A percentile compares a stretch with the other conserved stretches of the same genome.
phyloP scores from a whole-genome alignment of 2,329 filamentous ascomycete genomes.

The Neurospora sp. region DNA sequence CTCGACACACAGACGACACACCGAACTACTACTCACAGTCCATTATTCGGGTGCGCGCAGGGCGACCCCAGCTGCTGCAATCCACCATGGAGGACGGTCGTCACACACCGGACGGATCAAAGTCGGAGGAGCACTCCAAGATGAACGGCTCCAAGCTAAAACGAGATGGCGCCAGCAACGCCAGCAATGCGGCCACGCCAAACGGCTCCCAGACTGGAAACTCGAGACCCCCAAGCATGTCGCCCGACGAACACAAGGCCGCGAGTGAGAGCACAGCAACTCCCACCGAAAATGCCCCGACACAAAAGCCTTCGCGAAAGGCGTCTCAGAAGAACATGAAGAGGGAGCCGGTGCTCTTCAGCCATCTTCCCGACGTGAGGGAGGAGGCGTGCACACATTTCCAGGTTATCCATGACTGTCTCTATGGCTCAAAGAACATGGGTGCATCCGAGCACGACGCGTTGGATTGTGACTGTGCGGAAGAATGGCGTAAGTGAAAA shows the following conservation, averaged over 20 bases:
- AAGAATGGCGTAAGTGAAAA: constrained; percentile 78
- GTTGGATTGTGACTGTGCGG: constrained; percentile 87
- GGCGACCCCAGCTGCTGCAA: constrained; percentile 7
- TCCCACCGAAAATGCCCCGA: constrained; percentile 38
- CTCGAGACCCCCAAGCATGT: constrained; percentile 32
- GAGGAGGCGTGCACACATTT: constrained; percentile 67
- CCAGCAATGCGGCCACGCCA: constrained; percentile 25
- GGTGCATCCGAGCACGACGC: constrained; percentile 84
- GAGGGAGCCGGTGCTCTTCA: constrained; percentile 45
- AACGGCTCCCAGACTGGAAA: constrained; percentile 27
- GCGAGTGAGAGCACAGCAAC: constrained; percentile 39
- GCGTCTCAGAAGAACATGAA: constrained; percentile 60
- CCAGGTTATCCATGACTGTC: constrained; percentile 72
- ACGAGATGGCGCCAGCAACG: constrained; percentile 28
- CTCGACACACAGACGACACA: not conserved
- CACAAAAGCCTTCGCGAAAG: constrained; percentile 64
- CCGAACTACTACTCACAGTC: not conserved
- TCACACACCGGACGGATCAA: constrained; percentile 23
- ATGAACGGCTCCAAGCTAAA: constrained; percentile 29
- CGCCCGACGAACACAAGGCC: constrained; percentile 36
- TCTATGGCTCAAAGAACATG: constrained; percentile 85
- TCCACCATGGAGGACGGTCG: constrained; percentile 20
- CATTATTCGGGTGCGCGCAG: constrained; percentile 3
- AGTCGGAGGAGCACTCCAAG: constrained; percentile 30
- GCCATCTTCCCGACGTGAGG: constrained; percentile 69